Evolutionary conservation across 2,329 filamentous ascomycete species (phyloP).

Genomic region (Epichloe brachyelytri): DNA sequence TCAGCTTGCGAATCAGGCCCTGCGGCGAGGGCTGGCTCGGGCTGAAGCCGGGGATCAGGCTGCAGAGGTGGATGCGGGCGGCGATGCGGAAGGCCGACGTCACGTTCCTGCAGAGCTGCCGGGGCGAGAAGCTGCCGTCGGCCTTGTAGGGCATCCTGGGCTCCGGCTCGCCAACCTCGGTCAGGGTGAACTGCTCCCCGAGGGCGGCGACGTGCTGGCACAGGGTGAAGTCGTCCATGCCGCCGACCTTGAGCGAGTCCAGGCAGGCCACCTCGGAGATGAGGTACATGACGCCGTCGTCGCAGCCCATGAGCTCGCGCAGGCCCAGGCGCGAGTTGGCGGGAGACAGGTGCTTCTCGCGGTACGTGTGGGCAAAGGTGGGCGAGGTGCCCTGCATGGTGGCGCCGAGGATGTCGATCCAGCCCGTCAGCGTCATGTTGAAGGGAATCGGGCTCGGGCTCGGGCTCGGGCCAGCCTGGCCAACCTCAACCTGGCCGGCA

Average conservation of each 20-base stretch:
- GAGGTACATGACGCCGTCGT: conserved; percentile 93
- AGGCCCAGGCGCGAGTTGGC: conserved; percentile 55
- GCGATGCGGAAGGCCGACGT: conserved; percentile 83
- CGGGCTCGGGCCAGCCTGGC: too few species aligned
- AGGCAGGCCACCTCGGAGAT: conserved; percentile 96
- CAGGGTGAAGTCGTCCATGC: conserved; percentile 73
- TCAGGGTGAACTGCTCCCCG: conserved; percentile 72
- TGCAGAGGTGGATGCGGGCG: conserved; percentile 93
- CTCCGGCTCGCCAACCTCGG: conserved; percentile 50
- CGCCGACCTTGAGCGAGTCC: conserved; percentile 71
- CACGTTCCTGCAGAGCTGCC: conserved; percentile 77
- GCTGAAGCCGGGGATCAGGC: conserved; percentile 78
- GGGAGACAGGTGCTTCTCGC: conserved; percentile 74
- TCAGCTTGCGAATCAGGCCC: conserved; percentile 66
- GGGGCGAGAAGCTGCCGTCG: conserved; percentile 65
- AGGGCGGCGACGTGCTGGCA: conserved; percentile 85
- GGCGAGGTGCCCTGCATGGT: conserved; percentile 83
- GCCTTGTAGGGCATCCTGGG: conserved; percentile 50
- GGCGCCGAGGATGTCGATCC: conserved; percentile 94
- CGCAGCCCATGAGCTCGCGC: conserved; percentile 91
- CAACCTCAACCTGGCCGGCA: conserved; percentile 25
- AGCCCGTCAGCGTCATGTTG: conserved; percentile 87
- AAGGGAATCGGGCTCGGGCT: conserved; percentile 55
- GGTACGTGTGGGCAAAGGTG: conserved; percentile 86
- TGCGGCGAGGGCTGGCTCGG: conserved; percentile 61